Evolutionary conservation across 768 basidiomycete genomes (phyloP).

Genomic region (Macrolepiota fuliginosa): DNA sequence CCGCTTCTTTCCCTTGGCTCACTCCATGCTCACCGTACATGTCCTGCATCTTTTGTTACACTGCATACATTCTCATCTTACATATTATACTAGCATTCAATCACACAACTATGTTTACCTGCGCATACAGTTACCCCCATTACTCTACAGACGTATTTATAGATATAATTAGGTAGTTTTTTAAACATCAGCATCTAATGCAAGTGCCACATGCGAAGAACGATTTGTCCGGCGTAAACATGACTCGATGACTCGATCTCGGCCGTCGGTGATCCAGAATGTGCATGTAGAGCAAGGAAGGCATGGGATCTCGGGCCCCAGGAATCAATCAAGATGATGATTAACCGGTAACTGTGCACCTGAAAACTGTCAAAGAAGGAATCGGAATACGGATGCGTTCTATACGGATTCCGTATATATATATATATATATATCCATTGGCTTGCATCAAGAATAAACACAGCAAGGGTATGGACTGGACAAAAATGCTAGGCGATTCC

Average conservation of each 20-base stretch:
- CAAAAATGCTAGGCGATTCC: background rate
- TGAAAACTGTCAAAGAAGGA: background rate
- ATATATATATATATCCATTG: too few species aligned
- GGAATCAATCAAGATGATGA: background rate
- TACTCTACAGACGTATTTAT: slow-evolving; percentile 2
- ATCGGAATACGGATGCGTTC: background rate
- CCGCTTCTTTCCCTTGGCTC: background rate
- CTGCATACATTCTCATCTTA: slow-evolving; percentile 1
- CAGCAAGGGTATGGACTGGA: background rate
- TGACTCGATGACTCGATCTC: background rate
- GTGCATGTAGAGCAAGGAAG: background rate
- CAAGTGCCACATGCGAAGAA: background rate
- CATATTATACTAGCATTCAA: background rate
- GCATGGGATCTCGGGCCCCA: background rate
- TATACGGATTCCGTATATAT: background rate
- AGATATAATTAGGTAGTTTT: slow-evolving; percentile 5
- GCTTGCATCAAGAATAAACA: too few species aligned
- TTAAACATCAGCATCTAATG: background rate
- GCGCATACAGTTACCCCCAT: slow-evolving; percentile 1
- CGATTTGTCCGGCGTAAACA: background rate
- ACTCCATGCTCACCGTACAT: background rate
- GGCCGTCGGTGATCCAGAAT: background rate
- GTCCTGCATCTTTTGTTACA: background rate
- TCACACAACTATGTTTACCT: background rate
- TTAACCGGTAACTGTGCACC: background rate